Evolutionary conservation across 768 basidiomycete genomes (phyloP).

Genomic region (Cystobasidium ongulense): DNA sequence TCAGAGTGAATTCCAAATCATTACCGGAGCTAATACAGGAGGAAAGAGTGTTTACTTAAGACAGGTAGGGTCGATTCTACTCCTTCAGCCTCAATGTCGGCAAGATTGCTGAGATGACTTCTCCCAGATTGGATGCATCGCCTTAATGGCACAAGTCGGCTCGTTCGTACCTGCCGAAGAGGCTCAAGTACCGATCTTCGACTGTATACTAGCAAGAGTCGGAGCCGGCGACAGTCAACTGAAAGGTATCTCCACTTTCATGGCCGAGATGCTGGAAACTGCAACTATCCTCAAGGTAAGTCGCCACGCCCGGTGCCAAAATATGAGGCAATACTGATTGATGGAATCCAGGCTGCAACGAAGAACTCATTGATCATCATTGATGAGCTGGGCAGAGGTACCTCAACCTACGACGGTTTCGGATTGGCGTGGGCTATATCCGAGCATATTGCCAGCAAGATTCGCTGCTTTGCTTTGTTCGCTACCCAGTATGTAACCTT

Average conservation of each 20-base stretch:
- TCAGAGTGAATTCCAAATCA: conserved; percentile 73
- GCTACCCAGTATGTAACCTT: conserved; percentile 56
- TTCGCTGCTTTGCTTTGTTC: conserved; percentile 88
- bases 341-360: conserved; percentile 62
- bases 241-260: conserved; percentile 96
- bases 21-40: conserved; percentile 98
- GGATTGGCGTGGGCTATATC: conserved; percentile 98
- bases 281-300: conserved; percentile 81
- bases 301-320: conserved; percentile 20
- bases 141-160: conserved; percentile 89
- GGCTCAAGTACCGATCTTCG: conserved; percentile 82
- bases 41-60: conserved; percentile 97
- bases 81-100: too few relatives aligned
- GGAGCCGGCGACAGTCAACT: conserved; percentile 96
- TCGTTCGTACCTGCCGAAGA: conserved; percentile 88
- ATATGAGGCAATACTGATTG: neutral
- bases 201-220: conserved; percentile 88
- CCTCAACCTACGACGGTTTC: conserved; percentile 95
- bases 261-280: conserved; percentile 99
- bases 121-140: conserved; percentile 76
- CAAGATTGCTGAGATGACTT: neutral
- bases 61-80: conserved; percentile 58
- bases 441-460: conserved; percentile 90
- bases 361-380: conserved; percentile 92
- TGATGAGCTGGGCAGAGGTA: conserved; percentile 85